These are phyloP conservation scores for Fraxinus xanthoxyloides DNA, from an alignment of 305 asterid genomes.

Conservation along the genomic window DNA sequence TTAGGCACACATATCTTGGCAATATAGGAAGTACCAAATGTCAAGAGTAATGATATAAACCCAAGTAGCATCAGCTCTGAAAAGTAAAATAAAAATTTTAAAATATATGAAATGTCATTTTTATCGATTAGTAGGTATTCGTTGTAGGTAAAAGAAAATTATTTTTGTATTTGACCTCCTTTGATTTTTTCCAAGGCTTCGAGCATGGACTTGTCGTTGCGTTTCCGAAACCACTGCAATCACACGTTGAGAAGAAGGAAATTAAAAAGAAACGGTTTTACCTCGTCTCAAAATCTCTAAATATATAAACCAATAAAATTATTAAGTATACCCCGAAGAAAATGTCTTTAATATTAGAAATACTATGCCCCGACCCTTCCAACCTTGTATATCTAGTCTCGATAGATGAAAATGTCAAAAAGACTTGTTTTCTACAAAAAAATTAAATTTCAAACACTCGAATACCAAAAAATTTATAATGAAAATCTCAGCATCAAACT, in stretches of 20 bases:
- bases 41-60: conserved; percentile 63
- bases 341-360: neutral
- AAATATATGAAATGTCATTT: neutral
- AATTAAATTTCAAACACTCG: neutral
- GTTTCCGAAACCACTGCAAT: conserved; percentile 58
- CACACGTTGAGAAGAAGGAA: neutral
- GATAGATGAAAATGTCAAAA: too few relatives aligned
- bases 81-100: neutral
- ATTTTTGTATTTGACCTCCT: conserved; percentile 37
- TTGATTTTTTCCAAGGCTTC: conserved; percentile 77
- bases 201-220: conserved; percentile 56
- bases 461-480: neutral
- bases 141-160: neutral
- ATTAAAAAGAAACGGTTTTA: neutral
- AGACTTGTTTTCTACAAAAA: neutral
- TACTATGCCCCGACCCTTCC: neutral
- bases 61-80: conserved; percentile 69
- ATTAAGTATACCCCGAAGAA: neutral
- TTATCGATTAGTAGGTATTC: neutral
- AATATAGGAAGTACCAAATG: conserved; percentile 48
- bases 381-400: neutral
- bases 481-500: neutral
- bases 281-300: neutral
- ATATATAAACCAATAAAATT: neutral
- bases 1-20: conserved; percentile 54